phyloP scores from a whole-genome alignment of 2,329 filamentous ascomycete genomes.

The Graphilbum sp. region DNA sequence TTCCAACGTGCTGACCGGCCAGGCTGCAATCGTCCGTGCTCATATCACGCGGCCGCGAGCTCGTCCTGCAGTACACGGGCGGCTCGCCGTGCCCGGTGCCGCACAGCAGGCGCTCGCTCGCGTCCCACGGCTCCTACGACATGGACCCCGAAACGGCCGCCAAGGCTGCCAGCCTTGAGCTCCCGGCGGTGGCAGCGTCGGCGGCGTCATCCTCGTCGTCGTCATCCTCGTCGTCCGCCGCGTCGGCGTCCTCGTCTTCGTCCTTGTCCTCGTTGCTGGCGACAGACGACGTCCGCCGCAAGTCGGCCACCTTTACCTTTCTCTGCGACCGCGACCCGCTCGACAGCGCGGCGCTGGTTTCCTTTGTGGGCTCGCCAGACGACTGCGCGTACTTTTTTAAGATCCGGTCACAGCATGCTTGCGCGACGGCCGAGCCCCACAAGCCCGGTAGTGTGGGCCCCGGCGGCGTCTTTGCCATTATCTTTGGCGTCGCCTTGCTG shows the following conservation, averaged over 20 bases:
- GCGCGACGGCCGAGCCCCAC: conserved; percentile 48
- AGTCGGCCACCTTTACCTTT: conserved; percentile 81
- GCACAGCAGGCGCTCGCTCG: conserved; percentile 1
- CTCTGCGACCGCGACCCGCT: conserved; percentile 76
- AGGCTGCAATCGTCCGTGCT: conserved; percentile 39
- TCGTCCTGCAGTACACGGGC: conserved; percentile 60
- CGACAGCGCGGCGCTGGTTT: conserved; percentile 49
- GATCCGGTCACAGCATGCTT: conserved; percentile 70
- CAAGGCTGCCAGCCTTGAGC: background rate
- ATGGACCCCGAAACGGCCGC: conserved; percentile 9
- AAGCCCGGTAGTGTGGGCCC: conserved; percentile 58
- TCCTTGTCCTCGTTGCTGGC: background rate
- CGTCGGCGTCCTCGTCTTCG: background rate
- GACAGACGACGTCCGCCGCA: conserved; percentile 27
- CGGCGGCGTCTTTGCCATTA: conserved; percentile 73
- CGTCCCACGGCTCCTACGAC: background rate
- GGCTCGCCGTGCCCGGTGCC: conserved; percentile 55
- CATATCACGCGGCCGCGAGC: conserved; percentile 50
- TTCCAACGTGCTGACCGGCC: too few relatives aligned
- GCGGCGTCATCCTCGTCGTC: background rate
- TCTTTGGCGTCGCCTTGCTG: conserved; percentile 57
- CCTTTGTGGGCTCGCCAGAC: conserved; percentile 78
- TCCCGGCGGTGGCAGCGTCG: background rate
- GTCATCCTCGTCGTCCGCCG: too few relatives aligned
- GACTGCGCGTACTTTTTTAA: conserved; percentile 96